phyloP scores from a whole-genome alignment of 352 stramenopile species.

The Phytophthora cryptogea region DNA sequence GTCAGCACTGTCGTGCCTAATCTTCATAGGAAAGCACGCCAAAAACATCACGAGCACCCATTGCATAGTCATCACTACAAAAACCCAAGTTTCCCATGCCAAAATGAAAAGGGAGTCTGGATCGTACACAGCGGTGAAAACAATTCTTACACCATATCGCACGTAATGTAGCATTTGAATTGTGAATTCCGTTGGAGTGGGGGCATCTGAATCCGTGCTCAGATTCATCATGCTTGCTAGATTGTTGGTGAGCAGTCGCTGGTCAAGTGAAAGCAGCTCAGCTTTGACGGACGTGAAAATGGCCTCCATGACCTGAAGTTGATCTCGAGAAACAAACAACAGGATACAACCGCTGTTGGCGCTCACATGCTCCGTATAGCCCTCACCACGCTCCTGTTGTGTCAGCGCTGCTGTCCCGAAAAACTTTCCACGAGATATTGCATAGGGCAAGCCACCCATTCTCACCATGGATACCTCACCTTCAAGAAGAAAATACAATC shows the following conservation, averaged over 20 bases:
- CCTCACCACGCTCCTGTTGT: constrained; percentile 43
- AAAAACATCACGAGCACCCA: constrained; percentile 54
- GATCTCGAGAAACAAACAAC: constrained; percentile 49
- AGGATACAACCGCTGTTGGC: constrained; percentile 55
- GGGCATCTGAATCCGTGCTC: background rate
- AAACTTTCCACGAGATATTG: no score
- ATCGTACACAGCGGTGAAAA: constrained; percentile 24
- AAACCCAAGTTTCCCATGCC: constrained; percentile 60
- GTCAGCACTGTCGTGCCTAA: constrained; percentile 11
- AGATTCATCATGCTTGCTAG: background rate
- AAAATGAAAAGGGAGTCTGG: constrained; percentile 51
- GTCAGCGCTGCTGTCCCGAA: constrained; percentile 48
- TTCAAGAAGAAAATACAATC: constrained; percentile 58
- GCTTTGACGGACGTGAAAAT: no score
- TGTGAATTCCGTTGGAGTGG: no score
- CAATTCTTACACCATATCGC: background rate
- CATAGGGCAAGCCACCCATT: no score
- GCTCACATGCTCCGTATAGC: constrained; percentile 52
- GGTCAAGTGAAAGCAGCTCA: constrained; percentile 53
- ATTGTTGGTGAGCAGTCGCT: constrained; percentile 36
- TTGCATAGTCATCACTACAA: constrained; percentile 53
- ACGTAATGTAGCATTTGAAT: no score
- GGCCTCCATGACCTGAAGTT: constrained; percentile 46
- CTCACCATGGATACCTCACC: constrained; percentile 50
- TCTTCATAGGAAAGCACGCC: constrained; percentile 39